These are phyloP conservation scores for Akanthomyces dipterigenus DNA, from an alignment of 2,329 filamentous ascomycete genomes.

Conservation along the genomic window DNA sequence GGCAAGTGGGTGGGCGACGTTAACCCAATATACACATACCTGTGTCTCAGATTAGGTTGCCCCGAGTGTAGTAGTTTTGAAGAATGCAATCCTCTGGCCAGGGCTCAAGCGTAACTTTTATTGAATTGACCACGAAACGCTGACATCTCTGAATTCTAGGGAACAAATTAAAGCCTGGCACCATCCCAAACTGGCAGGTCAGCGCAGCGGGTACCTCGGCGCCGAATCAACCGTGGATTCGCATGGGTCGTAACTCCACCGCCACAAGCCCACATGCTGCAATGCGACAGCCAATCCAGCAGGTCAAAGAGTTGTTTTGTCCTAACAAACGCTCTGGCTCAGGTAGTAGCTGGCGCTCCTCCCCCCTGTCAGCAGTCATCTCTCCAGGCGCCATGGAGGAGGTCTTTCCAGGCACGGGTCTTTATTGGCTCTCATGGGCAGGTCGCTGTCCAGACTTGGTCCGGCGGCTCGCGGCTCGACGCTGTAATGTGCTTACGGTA, in stretches of 20 bases:
- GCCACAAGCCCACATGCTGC: background rate
- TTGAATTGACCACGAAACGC: background rate
- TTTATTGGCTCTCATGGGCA: background rate
- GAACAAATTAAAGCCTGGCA: background rate
- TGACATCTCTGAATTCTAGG: background rate
- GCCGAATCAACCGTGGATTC: background rate
- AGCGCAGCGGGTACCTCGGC: background rate
- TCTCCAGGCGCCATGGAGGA: background rate
- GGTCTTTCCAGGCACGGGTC: background rate
- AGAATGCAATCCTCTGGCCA: background rate
- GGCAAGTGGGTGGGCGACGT: too few relatives aligned
- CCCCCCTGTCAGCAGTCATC: background rate
- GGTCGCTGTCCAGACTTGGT: background rate
- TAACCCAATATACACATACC: too few relatives aligned
- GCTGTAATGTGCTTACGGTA: background rate
- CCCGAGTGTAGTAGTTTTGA: too few relatives aligned
- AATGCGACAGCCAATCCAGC: background rate
- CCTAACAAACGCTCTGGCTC: background rate
- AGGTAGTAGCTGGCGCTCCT: background rate
- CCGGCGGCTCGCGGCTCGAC: background rate
- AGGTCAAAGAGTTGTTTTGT: background rate
- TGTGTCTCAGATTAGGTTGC: too few relatives aligned
- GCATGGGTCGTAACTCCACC: background rate
- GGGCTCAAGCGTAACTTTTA: too few relatives aligned
- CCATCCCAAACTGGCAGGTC: background rate